phyloP scores from a whole-genome alignment of 2,329 filamentous ascomycete species.

The Passalora sequoiae region DNA sequence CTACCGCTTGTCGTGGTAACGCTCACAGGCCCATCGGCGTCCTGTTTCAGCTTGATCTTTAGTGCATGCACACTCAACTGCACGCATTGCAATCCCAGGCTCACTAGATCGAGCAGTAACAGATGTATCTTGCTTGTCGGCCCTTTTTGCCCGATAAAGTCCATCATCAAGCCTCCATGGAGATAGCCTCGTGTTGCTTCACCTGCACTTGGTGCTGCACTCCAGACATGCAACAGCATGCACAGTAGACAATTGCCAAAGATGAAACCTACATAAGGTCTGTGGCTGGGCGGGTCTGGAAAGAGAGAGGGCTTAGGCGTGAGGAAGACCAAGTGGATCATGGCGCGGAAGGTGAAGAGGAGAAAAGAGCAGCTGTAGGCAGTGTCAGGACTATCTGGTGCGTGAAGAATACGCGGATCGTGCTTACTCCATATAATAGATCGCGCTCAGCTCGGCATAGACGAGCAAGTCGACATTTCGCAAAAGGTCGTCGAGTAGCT shows the following conservation, averaged over 20 bases:
- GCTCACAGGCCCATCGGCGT: conserved; percentile 16
- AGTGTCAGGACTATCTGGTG: conserved; percentile 14
- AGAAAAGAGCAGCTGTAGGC: conserved; percentile 48
- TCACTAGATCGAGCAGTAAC: conserved; percentile 49
- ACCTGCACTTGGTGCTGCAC: conserved; percentile 39
- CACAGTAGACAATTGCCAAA: conserved; percentile 52
- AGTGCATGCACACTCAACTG: conserved; percentile 53
- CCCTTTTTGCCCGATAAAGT: conserved; percentile 59
- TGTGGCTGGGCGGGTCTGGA: conserved; percentile 43
- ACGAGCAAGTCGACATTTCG: conserved; percentile 55
- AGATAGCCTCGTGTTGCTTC: conserved; percentile 51
- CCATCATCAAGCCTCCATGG: conserved; percentile 58
- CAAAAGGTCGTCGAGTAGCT: conserved; percentile 52
- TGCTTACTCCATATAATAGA: conserved; percentile 62
- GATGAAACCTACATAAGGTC: conserved; percentile 52
- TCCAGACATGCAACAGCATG: conserved; percentile 49
- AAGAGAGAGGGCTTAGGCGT: conserved; percentile 54
- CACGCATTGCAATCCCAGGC: conserved; percentile 52
- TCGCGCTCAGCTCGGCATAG: conserved; percentile 56
- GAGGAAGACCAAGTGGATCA: conserved; percentile 55
- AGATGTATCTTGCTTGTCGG: conserved; percentile 52
- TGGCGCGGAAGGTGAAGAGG: conserved; percentile 50
- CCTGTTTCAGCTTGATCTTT: conserved; percentile 45
- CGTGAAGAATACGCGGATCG: not conserved
- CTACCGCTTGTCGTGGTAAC: conserved; percentile 9